Conservation (phyloP, 2,329 filamentous ascomycete genomes). For the Aspergillus versicolor region DNA sequence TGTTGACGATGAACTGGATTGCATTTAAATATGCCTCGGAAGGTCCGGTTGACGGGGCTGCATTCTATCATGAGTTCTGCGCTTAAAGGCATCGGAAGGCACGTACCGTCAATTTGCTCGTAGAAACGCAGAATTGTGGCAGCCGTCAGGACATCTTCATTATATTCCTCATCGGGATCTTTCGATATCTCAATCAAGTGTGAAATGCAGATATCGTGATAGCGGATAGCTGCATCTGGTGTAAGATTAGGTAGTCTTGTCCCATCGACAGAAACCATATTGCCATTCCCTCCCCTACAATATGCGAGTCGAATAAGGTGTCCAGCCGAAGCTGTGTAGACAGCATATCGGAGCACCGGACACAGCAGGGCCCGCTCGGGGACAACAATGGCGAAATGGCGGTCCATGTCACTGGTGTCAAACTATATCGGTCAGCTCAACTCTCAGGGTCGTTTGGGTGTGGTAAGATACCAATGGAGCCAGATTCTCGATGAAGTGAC, state of each 20-base stretch:
- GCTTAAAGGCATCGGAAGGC: constrained; percentile 43
- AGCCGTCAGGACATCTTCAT: constrained; percentile 56
- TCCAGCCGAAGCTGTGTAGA: constrained; percentile 8
- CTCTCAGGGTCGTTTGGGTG: too few relatives aligned
- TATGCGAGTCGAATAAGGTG: constrained; percentile 1
- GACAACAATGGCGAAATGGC: constrained; percentile 7
- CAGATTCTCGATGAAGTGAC: constrained; percentile 6
- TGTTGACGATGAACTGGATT: constrained; percentile 15
- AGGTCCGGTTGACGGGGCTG: constrained; percentile 12
- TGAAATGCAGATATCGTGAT: constrained; percentile 10
- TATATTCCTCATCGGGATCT: constrained; percentile 41
- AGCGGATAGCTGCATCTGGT: neutral
- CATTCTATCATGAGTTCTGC: constrained; percentile 21
- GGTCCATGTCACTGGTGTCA: constrained; percentile 7
- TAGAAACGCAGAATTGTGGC: constrained; percentile 58
- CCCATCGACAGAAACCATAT: neutral
- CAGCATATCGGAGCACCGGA: constrained; percentile 5
- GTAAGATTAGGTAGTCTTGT: neutral
- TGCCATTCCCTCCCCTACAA: neutral
- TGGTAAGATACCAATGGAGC: neutral
- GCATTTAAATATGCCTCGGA: constrained; percentile 16
- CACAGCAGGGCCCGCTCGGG: constrained; percentile 8
- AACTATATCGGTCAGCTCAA: constrained; percentile 1
- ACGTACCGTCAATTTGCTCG: constrained; percentile 57
- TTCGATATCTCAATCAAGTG: constrained; percentile 27